Evolutionary conservation across 345 rosid species (phyloP).

Genomic region (Streptanthus diversifolius): DNA sequence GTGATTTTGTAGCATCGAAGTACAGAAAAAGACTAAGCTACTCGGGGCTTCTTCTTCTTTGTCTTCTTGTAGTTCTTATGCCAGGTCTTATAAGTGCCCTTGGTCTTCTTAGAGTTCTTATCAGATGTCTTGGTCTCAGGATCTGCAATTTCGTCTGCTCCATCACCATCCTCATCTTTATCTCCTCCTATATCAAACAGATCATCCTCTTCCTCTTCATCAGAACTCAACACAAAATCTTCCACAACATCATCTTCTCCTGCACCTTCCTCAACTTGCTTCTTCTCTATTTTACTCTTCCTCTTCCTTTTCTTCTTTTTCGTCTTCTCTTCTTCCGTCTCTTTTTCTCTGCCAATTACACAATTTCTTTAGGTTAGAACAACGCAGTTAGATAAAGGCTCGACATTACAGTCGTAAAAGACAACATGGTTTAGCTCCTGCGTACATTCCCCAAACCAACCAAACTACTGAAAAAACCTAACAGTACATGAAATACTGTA

Average conservation of each 20-base stretch:
- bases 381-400: neutral
- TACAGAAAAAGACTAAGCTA: constrained; percentile 4
- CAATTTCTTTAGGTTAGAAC: neutral
- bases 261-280: constrained; percentile 34
- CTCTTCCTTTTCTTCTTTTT: constrained; percentile 48
- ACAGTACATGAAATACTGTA: too few relatives aligned
- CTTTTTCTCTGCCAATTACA: constrained; percentile 40
- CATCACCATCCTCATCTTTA: constrained; percentile 35
- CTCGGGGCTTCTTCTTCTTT: constrained; percentile 34
- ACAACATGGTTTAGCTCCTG: neutral
- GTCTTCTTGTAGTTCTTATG: constrained; percentile 38
- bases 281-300: constrained; percentile 37
- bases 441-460: neutral
- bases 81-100: constrained; percentile 32
- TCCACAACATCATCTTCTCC: constrained; percentile 81
- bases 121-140: constrained; percentile 22
- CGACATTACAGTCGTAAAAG: neutral
- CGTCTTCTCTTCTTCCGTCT: constrained; percentile 41
- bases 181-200: constrained; percentile 34
- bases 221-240: constrained; percentile 85
- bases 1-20: neutral
- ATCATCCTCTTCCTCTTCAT: constrained; percentile 56
- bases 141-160: constrained; percentile 21
- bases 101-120: constrained; percentile 31
- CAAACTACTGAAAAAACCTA: neutral